Conservation (phyloP, 140 eudicot species). For the Flaveria floridana region DNA sequence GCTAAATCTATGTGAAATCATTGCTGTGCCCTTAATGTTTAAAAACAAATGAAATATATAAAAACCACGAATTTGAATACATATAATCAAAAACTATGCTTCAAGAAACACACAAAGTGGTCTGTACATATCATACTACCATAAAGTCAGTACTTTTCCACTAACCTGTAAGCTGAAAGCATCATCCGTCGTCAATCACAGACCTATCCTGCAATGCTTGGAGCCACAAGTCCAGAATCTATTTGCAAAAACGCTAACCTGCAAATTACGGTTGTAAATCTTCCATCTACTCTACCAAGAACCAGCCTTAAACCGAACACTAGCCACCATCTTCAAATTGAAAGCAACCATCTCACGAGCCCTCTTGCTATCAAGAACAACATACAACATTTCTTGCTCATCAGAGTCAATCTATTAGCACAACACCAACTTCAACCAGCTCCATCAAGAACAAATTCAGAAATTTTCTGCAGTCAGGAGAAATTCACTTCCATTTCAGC, state of each 20-base stretch:
- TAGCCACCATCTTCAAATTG: conserved; percentile 43
- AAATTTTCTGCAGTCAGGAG: neutral
- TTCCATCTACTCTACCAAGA: conserved; percentile 63
- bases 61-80: neutral
- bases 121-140: neutral
- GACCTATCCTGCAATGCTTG: neutral
- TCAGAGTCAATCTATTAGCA: neutral
- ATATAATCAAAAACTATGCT: neutral
- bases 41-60: no score
- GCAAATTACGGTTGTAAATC: conserved; percentile 49
- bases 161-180: neutral
- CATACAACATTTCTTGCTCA: neutral
- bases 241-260: conserved; percentile 13
- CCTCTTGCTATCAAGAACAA: conserved; percentile 19
- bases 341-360: conserved; percentile 41
- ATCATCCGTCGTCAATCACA: neutral
- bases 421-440: neutral
- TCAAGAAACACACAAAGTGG: neutral
- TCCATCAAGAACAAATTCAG: conserved; percentile 12
- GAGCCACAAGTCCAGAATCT: neutral
- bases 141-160: neutral
- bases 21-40: no score
- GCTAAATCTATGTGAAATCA: no score
- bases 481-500: conserved; percentile 2
- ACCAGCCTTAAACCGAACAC: conserved; percentile 47